These are phyloP conservation scores for Alectoria sarmentosa DNA, from an alignment of 495 filamentous ascomycete genomes.

Conservation along the genomic window DNA sequence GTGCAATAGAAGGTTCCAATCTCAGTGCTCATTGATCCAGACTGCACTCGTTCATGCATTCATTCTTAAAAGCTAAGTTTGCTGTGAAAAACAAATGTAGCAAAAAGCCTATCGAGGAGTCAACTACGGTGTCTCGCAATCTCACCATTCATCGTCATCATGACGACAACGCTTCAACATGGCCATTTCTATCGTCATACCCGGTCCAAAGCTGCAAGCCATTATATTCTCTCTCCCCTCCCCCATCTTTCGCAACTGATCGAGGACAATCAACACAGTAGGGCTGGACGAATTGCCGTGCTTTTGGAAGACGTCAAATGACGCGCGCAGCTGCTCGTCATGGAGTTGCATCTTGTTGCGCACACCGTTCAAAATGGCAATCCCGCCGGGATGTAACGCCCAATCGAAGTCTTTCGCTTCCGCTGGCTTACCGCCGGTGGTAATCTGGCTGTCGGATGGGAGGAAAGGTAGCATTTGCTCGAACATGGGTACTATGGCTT, in stretches of 20 bases:
- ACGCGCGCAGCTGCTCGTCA: conserved; percentile 11
- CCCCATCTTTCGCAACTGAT: conserved; percentile 10
- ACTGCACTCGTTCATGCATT: not conserved
- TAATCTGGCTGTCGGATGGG: not conserved
- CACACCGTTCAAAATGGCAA: conserved; percentile 8
- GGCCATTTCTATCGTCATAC: conserved; percentile 13
- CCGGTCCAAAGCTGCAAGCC: conserved; percentile 12
- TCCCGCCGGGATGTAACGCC: conserved; percentile 11
- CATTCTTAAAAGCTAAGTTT: not conserved
- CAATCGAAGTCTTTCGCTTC: conserved; percentile 11
- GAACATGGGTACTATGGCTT: conserved; percentile 16
- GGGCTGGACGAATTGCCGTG: conserved; percentile 13
- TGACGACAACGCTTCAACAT: conserved; percentile 9
- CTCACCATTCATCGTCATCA: not conserved
- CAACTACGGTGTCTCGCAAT: not conserved
- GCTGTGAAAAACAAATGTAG: not conserved
- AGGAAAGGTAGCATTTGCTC: conserved; percentile 5
- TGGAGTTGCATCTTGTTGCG: not conserved
- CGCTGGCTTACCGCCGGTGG: not conserved
- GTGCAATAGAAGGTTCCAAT: not conserved
- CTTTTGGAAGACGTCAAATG: conserved; percentile 4
- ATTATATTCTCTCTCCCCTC: conserved; percentile 5
- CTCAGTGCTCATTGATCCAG: not conserved
- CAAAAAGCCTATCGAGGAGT: no score
- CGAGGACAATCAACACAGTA: conserved; percentile 10